phyloP scores from a whole-genome alignment of 2,329 filamentous ascomycete genomes.

The Cercospora zeina region DNA sequence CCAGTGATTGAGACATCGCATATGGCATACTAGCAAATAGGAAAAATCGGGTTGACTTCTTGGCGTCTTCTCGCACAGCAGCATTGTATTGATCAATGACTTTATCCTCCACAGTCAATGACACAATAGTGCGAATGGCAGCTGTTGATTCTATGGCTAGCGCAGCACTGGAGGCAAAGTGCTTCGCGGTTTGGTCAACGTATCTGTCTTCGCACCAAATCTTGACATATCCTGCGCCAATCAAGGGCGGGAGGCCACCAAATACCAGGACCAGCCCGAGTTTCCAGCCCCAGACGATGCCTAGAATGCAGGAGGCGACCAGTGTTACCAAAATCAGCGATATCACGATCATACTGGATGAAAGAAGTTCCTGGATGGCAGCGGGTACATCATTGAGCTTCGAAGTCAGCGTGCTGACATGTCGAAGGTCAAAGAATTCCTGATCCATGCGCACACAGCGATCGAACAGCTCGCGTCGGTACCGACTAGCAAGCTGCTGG shows the following conservation, averaged over 20 bases:
- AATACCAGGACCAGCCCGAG: neutral
- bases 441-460: no score
- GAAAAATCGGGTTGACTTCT: neutral
- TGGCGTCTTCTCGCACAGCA: neutral
- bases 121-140: neutral
- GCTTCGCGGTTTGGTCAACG: neutral
- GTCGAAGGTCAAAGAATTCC: no score
- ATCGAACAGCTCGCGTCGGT: no score
- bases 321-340: neutral
- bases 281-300: neutral
- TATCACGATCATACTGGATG: neutral
- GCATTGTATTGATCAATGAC: neutral
- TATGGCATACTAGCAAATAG: constrained; percentile 20
- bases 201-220: neutral
- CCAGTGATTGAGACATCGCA: constrained; percentile 38
- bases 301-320: neutral
- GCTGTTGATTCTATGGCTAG: neutral
- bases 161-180: neutral
- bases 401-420: no score
- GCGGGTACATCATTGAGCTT: constrained; percentile 34
- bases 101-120: neutral
- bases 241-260: neutral
- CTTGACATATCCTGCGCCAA: neutral
- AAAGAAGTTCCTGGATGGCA: neutral
- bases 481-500: no score